Base-by-base conservation (phyloP, 192 early-diverging fungal species). In the Podila epicladia region DNA sequence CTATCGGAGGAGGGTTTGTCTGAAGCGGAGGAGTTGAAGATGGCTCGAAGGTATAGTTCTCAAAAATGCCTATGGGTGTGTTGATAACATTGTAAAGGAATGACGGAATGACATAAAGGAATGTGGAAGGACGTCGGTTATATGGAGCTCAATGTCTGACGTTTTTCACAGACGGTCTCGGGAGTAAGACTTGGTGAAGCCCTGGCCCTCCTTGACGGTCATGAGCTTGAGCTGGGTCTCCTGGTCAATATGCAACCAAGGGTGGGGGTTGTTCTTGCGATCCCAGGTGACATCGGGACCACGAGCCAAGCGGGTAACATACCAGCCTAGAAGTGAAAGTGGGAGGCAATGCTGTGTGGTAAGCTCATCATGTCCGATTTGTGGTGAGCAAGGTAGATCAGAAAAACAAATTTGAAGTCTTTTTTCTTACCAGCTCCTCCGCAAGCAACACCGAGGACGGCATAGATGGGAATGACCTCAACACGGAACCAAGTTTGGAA, bases 221-320 rank as follows among this genome's bases (percentile, higher is more conserved):
- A 87, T 84, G n/a, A 88, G 63, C 85, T 90, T 90, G 72, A 88
- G 84, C 68, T 90, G 87, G 26, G 85, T 87, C 64, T 86, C 80
- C 59, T 90, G 82, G 67, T 90, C 82, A 80, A 90, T 82, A 82
- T 90, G 64, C 77, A 84, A 82, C 89, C 89, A 90, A 62, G 84
- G 85, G 64, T 85, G 69, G 41, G 85, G 85, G 77, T 86, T 86
- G 69, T 86, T 86, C 41, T 69, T 72, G 68, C 80, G 83, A 64
- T 88, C 89, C 89, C 89, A 90, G 69, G 86, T 84, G 70, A 88
- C 87, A 65, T 90, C 88, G 72, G 88, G 87, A 57, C 87, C 87
- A 71, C 87, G 85, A 75, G 88, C 88, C 33, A 90, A 76, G 64
- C 87, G 88, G 59, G 83, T 79, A 26, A 90, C 75, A 67, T 88